These are phyloP conservation scores for Ogataea trehaloabstinens DNA, from an alignment of 805 yeast species.

Conservation along the genomic window DNA sequence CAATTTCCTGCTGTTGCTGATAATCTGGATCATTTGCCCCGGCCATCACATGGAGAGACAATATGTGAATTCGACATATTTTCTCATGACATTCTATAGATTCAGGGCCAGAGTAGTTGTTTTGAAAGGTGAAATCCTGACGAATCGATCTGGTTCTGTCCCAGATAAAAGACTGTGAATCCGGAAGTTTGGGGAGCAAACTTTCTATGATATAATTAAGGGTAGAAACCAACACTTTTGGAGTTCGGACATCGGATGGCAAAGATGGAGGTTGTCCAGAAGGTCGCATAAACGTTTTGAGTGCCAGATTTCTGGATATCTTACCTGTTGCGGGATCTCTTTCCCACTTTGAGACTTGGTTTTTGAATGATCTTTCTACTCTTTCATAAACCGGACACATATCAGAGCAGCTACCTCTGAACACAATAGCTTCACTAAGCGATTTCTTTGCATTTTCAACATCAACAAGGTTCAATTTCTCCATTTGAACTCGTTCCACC, in stretches of 20 bases:
- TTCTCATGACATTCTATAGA: slow-evolving; percentile 90
- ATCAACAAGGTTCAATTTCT: slow-evolving; percentile 77
- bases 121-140: slow-evolving; percentile 95
- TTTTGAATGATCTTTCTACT: slow-evolving; percentile 80
- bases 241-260: slow-evolving; percentile 97
- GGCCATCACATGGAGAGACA: slow-evolving; percentile 84
- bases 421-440: slow-evolving; percentile 82
- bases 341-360: slow-evolving; percentile 79
- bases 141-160: slow-evolving; percentile 95
- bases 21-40: slow-evolving; percentile 61
- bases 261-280: slow-evolving; percentile 98
- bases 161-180: slow-evolving; percentile 90
- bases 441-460: slow-evolving; percentile 79
- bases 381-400: slow-evolving; percentile 97
- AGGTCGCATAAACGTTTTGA: slow-evolving; percentile 93
- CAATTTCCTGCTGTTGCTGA: slow-evolving; percentile 93
- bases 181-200: slow-evolving; percentile 67
- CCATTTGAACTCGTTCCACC: slow-evolving; percentile 75
- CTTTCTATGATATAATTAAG: slow-evolving; percentile 68
- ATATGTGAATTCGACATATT: slow-evolving; percentile 83
- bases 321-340: slow-evolving; percentile 57
- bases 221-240: slow-evolving; percentile 64
- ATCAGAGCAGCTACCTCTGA: slow-evolving; percentile 83
- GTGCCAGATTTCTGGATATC: slow-evolving; percentile 60
- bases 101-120: slow-evolving; percentile 89